A percentile compares a stretch with the other conserved stretches of the same genome.
Evolutionary conservation across 2,329 filamentous ascomycete genomes (phyloP).

Genomic region (Didymella pomorum): DNA sequence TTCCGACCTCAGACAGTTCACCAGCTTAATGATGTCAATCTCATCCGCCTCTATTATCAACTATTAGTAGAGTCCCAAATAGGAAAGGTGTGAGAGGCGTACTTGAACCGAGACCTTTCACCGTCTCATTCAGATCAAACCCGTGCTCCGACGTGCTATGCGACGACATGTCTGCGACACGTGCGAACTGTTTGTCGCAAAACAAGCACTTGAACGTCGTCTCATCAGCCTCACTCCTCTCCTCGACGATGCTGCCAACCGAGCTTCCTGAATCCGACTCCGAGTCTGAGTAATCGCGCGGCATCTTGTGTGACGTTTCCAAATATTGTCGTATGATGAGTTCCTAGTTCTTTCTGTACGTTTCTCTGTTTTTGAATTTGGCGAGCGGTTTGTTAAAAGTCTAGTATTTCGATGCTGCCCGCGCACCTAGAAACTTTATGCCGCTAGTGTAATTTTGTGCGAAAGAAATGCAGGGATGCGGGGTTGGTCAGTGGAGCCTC

Average conservation of each 20-base stretch:
- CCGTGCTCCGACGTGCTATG: conserved; percentile 40
- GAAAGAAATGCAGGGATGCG: conserved; percentile 35
- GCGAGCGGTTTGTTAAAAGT: conserved; percentile 5
- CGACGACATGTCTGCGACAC: conserved; percentile 38
- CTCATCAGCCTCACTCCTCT: conserved; percentile 47
- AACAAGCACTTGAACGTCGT: conserved; percentile 49
- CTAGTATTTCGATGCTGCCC: conserved; percentile 14
- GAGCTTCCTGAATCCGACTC: conserved; percentile 45
- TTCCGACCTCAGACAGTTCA: conserved; percentile 60
- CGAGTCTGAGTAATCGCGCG: conserved; percentile 42
- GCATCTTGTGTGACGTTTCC: conserved; percentile 28
- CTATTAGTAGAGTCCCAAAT: conserved; percentile 30
- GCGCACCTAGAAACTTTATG: conserved; percentile 31
- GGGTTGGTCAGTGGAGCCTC: conserved; percentile 25
- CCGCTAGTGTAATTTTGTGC: conserved; percentile 41
- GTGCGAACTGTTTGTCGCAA: conserved; percentile 43
- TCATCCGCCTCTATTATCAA: conserved; percentile 40
- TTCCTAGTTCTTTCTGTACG: neutral
- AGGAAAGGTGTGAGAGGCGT: conserved; percentile 26
- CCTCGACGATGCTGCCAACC: conserved; percentile 45
- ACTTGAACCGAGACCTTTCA: conserved; percentile 45
- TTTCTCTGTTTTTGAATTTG: neutral
- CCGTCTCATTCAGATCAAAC: conserved; percentile 37
- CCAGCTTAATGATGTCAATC: conserved; percentile 44
- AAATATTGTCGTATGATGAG: neutral